Evolutionary conservation across 164 flowering plant genomes (phyloP), one percentile per base, ranked within the genome.

Genomic region (Warburgia ugandensis): DNA sequence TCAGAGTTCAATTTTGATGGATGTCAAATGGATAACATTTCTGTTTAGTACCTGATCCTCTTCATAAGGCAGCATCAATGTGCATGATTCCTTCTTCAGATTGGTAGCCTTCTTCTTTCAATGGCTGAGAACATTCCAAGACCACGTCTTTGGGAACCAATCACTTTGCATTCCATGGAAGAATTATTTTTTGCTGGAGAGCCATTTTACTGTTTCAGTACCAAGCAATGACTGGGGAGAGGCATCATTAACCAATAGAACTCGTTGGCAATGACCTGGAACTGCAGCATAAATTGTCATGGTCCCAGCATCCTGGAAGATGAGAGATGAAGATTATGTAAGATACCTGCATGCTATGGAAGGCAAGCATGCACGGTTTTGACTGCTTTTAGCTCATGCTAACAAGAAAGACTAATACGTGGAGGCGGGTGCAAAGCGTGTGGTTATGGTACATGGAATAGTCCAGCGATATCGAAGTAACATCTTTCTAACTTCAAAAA

Each of bases 11-110:
- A 75, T 45, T 76, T 74, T 61, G 89, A 89, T 68, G 86, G 79
- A 74, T 58, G 69, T 74, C 73, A 58, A 80, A 83, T 68, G 86
- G 81, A 83, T 58, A 71, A 82, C 36, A 73, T 78, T 63, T 78
- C 80, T 4, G 78, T 63, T 17, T 77, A 77, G 68, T 42, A 29
- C 45, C 27, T 19, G 5, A 22, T 37, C 45, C 50, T 36, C 43
- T 45, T 26, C 32, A 54, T 53, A 29, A 38, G 22, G 61, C n/a
- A n/a, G n/a, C n/a, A n/a, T 57, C 19, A 39, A 47, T 62, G 68
- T 73, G 53, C 59, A 75, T 67, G 63, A 23, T 26, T 52, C 58
- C 60, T 44, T 21, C 21, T 51, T 22, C 46, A 55, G 51, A 51
- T 33, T 32, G 28, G 28, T 29, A 25, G 19, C 10, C 5, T 11